Evolutionary conservation across 164 flowering plant genomes (phyloP), one percentile per base, ranked within the genome.

Genomic region (Stephania yunnanensis): DNA sequence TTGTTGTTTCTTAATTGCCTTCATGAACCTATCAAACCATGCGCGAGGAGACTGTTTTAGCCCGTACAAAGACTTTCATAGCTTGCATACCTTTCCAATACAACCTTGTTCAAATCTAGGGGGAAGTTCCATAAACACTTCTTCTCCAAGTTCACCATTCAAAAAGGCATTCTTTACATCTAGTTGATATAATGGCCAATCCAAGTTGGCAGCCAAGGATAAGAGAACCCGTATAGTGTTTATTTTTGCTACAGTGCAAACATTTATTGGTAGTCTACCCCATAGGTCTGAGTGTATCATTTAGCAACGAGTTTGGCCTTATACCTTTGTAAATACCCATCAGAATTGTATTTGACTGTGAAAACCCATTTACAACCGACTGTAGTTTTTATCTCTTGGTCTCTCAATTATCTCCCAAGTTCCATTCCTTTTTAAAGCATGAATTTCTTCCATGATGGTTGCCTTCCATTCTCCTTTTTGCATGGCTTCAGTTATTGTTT

Each of bases 31-130:
- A 5, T 71, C 53, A 71, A 71, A 71, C 73, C 73, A 71, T 10
- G 55, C 53, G 10, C 73, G 6, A 36, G 73, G 55, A 15, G 73
- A 44, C 46, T 71, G 73, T 9, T 71, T 71, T 55, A 71, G 73
- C 15, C 73, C 73, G 12, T 71, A 46, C 7, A 71, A 11, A 44
- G 58, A 12, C 11, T 17, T 71, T 0, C 48, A 5, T 7, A 71
- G 53, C 9, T 25, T 44, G 46, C 73, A 71, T 10, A 71, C 73
- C 11, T 20, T 19, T 68, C 36, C 11, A 4, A 29, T 44, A 5
- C 1, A 19, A 6, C 6, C 31, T n/a, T 45, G 42, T 36, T 36
- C 42, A 36, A 36, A 36, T 36, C 42, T 4, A 36, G 42, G 42
- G 42, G 42, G 42, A 36, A 36, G 42, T 36, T 36, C 71, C 11